Conservation (phyloP, 1,284 basidiomycete species). For the Rhodotorula sp. region DNA sequence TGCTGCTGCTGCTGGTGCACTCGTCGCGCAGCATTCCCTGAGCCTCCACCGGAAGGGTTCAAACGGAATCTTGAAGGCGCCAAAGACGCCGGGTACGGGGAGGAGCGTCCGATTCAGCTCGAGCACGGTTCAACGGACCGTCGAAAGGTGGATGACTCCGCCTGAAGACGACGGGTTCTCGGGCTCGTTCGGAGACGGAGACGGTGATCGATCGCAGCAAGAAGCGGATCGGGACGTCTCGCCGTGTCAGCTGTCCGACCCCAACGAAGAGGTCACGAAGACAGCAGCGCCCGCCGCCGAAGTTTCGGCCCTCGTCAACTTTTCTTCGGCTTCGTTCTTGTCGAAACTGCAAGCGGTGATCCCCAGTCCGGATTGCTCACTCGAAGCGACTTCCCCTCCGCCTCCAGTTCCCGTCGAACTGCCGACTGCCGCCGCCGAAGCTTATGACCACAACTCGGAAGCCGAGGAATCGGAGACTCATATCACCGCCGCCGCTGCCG, state of each 20-base stretch:
- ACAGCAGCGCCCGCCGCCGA: neutral
- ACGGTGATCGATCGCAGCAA: neutral
- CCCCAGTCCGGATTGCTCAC: slow-evolving; percentile 29
- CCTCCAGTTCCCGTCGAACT: neutral
- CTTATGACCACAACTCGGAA: too few species aligned
- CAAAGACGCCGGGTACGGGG: slow-evolving; percentile 36
- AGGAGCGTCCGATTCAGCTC: slow-evolving; percentile 32
- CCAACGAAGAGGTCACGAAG: neutral
- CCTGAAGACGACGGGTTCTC: neutral
- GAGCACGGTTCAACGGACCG: slow-evolving; percentile 7
- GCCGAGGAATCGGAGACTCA: neutral
- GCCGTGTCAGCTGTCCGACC: neutral
- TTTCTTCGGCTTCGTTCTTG: slow-evolving; percentile 21
- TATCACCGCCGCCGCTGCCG: neutral
- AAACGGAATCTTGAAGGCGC: slow-evolving; percentile 30
- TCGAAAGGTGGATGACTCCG: slow-evolving; percentile 1
- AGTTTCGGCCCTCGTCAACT: slow-evolving; percentile 7
- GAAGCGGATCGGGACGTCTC: neutral
- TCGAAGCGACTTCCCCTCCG: slow-evolving; percentile 1
- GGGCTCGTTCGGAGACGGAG: neutral
- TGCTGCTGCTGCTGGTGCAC: too few species aligned
- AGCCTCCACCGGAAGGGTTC: neutral
- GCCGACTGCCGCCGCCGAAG: neutral
- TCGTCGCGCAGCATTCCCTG: neutral
- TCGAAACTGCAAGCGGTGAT: slow-evolving; percentile 24